Evolutionary conservation across 352 stramenopile genomes (phyloP).

Genomic region (Blastocystis sp.): DNA sequence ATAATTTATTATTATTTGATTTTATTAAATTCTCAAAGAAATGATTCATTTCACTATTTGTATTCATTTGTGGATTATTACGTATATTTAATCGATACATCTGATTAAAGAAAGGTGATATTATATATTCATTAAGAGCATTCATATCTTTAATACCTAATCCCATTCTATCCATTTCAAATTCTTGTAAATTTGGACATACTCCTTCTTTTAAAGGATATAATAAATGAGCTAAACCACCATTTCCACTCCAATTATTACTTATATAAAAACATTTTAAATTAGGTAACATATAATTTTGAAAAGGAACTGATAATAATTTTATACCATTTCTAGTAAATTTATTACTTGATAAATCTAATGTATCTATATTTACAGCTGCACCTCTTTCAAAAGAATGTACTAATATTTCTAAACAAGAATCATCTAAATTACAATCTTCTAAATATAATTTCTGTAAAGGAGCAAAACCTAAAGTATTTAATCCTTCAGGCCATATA

Average conservation of each 20-base stretch:
- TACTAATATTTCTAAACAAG: conserved; percentile 7
- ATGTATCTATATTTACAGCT: conserved; percentile 10
- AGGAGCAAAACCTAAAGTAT: not conserved
- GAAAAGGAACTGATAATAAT: not conserved
- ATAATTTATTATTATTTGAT: too few species aligned
- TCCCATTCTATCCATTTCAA: conserved; percentile 23
- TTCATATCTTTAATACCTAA: conserved; percentile 9
- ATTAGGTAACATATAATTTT: conserved; percentile 4
- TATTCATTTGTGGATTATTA: conserved; percentile 34
- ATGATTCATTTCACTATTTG: too few species aligned
- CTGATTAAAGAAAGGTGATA: conserved; percentile 16
- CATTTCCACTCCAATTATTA: conserved; percentile 7
- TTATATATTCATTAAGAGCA: not conserved
- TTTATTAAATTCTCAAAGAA: too few species aligned
- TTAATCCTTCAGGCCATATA: conserved; percentile 21
- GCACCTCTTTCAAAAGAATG: conserved; percentile 6
- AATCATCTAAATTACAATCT: too few species aligned
- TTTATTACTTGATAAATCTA: conserved; percentile 29
- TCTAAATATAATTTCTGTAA: too few species aligned
- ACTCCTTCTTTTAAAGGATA: not conserved
- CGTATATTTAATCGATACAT: conserved; percentile 14
- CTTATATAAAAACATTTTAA: not conserved
- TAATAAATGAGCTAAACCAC: conserved; percentile 1
- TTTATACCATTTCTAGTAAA: conserved; percentile 9
- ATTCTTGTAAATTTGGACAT: conserved; percentile 12